Base-by-base conservation (phyloP, 805 yeast genomes). In the Metschnikowia peoriensis region DNA sequence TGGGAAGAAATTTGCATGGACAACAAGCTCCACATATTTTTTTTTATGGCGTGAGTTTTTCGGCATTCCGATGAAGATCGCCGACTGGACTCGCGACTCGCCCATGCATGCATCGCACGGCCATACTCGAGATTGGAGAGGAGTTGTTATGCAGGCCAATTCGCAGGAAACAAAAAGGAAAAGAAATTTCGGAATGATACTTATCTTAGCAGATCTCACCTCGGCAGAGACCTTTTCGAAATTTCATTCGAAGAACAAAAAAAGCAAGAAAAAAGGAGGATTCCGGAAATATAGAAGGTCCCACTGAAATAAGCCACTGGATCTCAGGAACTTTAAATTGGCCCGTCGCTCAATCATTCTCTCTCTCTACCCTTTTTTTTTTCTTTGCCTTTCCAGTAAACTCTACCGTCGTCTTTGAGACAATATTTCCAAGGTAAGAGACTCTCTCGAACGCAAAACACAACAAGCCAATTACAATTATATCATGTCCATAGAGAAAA, bases 81-180 rank as follows among this genome's bases (percentile, higher is more conserved):
- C 35, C 34, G 35, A 2, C 2, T 15, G 32, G 17, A n/a, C 34
- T 38, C 44, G 49, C 49, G 29, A 46, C 16, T 22, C 4, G 22
- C 22, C 22, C 28, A 16, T 44, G 10, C 48, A 39, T 46, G 49
- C 49, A 17, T 40, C 44, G 49, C 35, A 38, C 49, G 49, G 49
- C 49, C 22, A 34, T 32, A 39, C 28, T n/a, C 44, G 41, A 32
- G 44, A 46, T 28, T 28, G 43, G 44, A 28, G 34, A 28, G 22
- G 2, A 22, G 22, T 46, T 39, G 15, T 43, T 32, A 46, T 32
- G 49, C 49, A 14, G 32, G 39, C 17, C 38, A 15, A 16, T 38
- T 22, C 49, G 49, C 49, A 39, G 16, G 28, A 28, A 38, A 46
- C 39, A 46, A 40, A 40, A 46, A 41, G 10, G 11, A 32, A n/a